These are phyloP conservation scores for Manihot esculenta DNA, from an alignment of 441 rosid genomes.

Conservation along the genomic window DNA sequence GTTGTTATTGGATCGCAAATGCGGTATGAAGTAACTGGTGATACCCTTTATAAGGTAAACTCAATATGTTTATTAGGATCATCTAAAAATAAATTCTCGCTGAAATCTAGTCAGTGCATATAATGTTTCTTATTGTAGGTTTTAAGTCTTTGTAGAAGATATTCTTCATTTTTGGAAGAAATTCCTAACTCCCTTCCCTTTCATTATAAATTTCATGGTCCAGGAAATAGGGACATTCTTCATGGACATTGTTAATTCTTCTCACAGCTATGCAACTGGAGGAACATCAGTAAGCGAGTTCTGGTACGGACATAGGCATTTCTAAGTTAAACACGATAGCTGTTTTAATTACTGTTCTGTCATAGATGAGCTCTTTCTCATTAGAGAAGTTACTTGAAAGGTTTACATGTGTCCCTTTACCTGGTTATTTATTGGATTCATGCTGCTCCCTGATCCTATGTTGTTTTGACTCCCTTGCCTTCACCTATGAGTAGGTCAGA, in stretches of 20 bases:
- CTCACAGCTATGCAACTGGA: constrained; percentile 90
- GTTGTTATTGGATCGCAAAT: constrained; percentile 83
- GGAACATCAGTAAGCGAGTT: constrained; percentile 79
- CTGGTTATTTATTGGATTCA: constrained; percentile 1
- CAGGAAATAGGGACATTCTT: constrained; percentile 75
- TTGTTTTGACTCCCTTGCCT: constrained; percentile 10
- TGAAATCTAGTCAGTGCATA: neutral
- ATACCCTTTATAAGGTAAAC: constrained; percentile 76
- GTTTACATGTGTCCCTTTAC: neutral
- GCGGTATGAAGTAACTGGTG: constrained; percentile 90
- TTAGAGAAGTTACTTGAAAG: neutral
- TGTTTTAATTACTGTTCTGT: neutral
- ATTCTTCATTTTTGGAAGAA: neutral
- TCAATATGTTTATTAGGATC: constrained; percentile 11
- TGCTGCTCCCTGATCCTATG: constrained; percentile 2
- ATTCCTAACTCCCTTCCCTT: neutral
- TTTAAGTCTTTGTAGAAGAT: neutral
- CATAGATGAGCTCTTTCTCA: neutral
- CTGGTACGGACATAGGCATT: constrained; percentile 51
- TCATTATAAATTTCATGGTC: constrained; percentile 15
- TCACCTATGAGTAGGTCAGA: constrained; percentile 51
- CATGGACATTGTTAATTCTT: constrained; percentile 84
- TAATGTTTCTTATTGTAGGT: neutral
- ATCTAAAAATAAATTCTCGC: neutral
- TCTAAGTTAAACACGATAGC: neutral